phyloP scores from a whole-genome alignment of 306 rosid genomes.

The Luffa acutangula region DNA sequence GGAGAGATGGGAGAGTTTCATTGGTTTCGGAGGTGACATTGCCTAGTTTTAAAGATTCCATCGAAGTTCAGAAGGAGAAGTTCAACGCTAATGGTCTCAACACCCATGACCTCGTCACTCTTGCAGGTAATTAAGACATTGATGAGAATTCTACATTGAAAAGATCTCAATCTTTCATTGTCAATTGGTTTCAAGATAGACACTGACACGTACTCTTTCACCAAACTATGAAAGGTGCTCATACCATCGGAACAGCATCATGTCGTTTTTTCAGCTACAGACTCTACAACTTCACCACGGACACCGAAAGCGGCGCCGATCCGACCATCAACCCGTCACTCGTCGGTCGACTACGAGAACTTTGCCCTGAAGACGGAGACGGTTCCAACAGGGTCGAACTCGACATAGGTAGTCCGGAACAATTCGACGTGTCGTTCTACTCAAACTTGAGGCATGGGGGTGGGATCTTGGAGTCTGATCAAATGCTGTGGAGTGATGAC shows the following conservation, averaged over 20 bases:
- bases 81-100: background rate
- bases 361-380: slow-evolving; percentile 2
- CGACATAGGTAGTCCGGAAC: background rate
- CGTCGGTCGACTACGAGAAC: background rate
- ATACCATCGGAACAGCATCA: background rate
- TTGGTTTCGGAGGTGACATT: background rate
- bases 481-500: background rate
- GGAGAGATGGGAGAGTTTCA: slow-evolving; percentile 9
- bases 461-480: slow-evolving; percentile 8
- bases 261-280: slow-evolving; percentile 8
- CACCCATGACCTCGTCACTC: slow-evolving; percentile 1
- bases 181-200: no score
- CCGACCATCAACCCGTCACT: background rate
- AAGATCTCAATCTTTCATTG: no score
- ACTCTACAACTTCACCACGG: slow-evolving; percentile 2
- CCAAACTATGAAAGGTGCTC: background rate
- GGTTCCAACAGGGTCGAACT: background rate
- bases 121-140: background rate
- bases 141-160: no score
- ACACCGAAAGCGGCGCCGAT: background rate
- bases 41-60: background rate
- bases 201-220: background rate
- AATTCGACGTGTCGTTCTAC: background rate
- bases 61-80: background rate
- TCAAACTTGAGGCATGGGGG: background rate